A percentile compares a stretch with the other conserved stretches of the same genome.
These are phyloP conservation scores for Hygrophorus pudorinus DNA, from an alignment of 768 basidiomycete genomes.

Conservation along the genomic window DNA sequence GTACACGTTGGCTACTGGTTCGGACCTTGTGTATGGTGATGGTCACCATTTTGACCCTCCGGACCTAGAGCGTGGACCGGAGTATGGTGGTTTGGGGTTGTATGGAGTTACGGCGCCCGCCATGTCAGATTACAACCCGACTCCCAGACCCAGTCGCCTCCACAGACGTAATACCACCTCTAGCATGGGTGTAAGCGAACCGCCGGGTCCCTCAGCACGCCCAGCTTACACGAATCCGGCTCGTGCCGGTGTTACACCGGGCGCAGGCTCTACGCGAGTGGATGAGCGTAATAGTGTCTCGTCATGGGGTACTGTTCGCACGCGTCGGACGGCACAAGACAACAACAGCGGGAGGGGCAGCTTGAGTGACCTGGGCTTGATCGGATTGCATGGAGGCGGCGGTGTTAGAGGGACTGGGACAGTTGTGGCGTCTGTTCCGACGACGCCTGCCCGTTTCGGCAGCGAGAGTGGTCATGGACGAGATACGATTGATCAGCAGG, in stretches of 20 bases:
- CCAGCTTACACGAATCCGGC: not conserved
- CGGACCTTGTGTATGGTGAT: not conserved
- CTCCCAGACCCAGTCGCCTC: not conserved
- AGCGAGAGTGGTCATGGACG: constrained; percentile 1
- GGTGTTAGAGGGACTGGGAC: not conserved
- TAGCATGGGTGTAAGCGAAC: not conserved
- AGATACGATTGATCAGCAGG: not conserved
- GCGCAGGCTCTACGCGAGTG: not conserved
- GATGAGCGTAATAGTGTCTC: constrained; percentile 5
- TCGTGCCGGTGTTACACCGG: not conserved
- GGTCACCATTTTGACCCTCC: not conserved
- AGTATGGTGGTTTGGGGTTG: no score
- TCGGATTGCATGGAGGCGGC: constrained; percentile 11
- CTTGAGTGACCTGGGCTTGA: constrained; percentile 18
- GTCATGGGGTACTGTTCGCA: constrained; percentile 25
- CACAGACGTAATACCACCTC: not conserved
- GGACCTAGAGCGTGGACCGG: not conserved
- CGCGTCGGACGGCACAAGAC: constrained; percentile 10
- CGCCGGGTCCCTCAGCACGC: not conserved
- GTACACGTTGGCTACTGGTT: constrained; percentile 16
- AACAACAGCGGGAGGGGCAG: not conserved
- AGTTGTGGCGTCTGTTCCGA: not conserved
- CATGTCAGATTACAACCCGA: not conserved
- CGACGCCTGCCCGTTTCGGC: constrained; percentile 3
- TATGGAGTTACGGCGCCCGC: not conserved